Evolutionary conservation across 2,329 filamentous ascomycete species (phyloP), one percentile per base, ranked within the genome.

Genomic region (Stagonosporopsis tanaceti): DNA sequence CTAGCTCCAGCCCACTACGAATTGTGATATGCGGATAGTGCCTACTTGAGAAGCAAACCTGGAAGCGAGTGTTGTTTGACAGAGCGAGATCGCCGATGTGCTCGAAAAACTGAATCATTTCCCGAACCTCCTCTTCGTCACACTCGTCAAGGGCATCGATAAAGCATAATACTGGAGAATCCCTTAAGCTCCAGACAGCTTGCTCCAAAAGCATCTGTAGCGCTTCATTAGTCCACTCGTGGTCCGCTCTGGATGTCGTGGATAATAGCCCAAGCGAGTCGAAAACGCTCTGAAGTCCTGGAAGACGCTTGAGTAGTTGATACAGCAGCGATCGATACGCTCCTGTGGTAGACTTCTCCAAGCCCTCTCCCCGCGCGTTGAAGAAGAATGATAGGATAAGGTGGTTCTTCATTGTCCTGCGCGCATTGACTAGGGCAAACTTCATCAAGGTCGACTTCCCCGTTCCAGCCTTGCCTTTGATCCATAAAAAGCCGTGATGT

Each of bases 61-160:
- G 22, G 39, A 50, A 44, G 0, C 30, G 3, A 0, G 66, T 27
- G 24, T 24, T 9, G 24, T 42, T 53, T 4, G 64, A 50, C 0
- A 65, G 48, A 2, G 74, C 69, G 0, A 63, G 9, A 2, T 77
- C 62, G 0, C 75, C 72, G 0, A 84, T 52, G 0, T 73, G 60
- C 47, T 82, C 75, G 12, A 84, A 78, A 50, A 79, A 80, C 0
- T 62, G 39, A 1, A 84, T 64, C 78, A 84, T 82, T 0, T 76
- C 71, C 28, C 72, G 71, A 2, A 79, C 67, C 42, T 84, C 68
- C 1, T 66, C 50, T 47, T 81, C 77, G 6, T 80, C 70, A 53
- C 80, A 83, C 60, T 84, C 82, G 35, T 85, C 82, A 1, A 84
- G 69, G 0, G 81, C 82, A 48, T 84, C 81, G 1, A 77, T 66